Base-by-base conservation (phyloP, 352 stramenopile species). In the Globisporangium iwayamae region DNA sequence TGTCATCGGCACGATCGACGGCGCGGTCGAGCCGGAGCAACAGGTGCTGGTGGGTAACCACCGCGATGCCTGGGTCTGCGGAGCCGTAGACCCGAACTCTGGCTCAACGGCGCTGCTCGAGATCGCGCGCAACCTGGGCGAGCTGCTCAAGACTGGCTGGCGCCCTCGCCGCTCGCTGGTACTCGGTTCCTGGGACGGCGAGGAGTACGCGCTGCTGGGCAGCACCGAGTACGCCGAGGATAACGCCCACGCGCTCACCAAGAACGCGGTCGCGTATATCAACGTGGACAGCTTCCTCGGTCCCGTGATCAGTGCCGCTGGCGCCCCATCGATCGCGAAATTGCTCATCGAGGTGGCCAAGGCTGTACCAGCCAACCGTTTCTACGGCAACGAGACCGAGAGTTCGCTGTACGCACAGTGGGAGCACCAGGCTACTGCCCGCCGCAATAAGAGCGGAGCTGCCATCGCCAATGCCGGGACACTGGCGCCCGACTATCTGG, bases 1-100 rank as follows among this genome's bases (percentile, higher is more conserved):
- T 69, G 88, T 97, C 1, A 84, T 97, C 22, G 87, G 75, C 32
- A 89, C 76, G 16, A 93, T 97, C 62, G 72, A 87, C 41, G 87
- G 83, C 32, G 59, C 66, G 0, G 68, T 76, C 16, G 69, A 83
- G 38, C 73, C 86, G 3, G 85, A 94, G 10, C 72, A 89, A 56
- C 80, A 84, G 25, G 79, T 97, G 14, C 36, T 97, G n/a, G 76
- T 97, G 38, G 88, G 89, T 39, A 98, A 97, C 70, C 91, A 97
- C 66, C 84, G 91, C 25, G 91, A 98, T 67, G 90, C 89, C 5
- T 98, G 91, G 91, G 87, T 97, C 0, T 96, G 88, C 59, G 90
- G 89, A 11, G 90, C 88, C 0, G 81, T 87, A 18, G 89, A 97
- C 63, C 91, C 91, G 11, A 93, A 91, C 25, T 91, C 76, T 25